phyloP scores from a whole-genome alignment of 352 stramenopile genomes.

The Pythium rishiriense region DNA sequence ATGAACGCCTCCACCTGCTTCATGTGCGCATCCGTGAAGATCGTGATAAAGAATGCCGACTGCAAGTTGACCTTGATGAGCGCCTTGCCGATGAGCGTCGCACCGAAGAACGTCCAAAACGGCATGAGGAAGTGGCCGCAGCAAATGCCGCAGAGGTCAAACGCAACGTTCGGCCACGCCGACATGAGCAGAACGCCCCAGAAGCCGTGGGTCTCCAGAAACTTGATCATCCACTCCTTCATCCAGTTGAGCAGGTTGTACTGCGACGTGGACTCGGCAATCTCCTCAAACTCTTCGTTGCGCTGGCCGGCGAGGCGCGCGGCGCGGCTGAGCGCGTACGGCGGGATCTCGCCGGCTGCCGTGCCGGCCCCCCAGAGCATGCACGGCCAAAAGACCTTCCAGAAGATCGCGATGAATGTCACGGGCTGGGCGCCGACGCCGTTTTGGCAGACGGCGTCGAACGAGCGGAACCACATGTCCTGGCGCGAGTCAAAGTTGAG shows the following conservation, averaged over 20 bases:
- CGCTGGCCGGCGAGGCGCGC: slow-evolving; percentile 81
- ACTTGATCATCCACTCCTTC: slow-evolving; percentile 93
- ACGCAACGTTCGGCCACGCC: slow-evolving; percentile 94
- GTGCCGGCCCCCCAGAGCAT: slow-evolving; percentile 94
- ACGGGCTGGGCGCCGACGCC: slow-evolving; percentile 46
- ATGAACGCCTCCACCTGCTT: slow-evolving; percentile 87
- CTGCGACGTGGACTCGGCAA: slow-evolving; percentile 75
- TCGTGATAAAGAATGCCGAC: slow-evolving; percentile 90
- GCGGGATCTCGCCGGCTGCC: slow-evolving; percentile 92
- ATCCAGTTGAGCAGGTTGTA: slow-evolving; percentile 90
- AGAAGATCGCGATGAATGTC: slow-evolving; percentile 87
- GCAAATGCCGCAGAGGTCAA: slow-evolving; percentile 94
- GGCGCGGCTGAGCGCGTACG: slow-evolving; percentile 91
- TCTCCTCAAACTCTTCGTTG: slow-evolving; percentile 91
- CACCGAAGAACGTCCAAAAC: slow-evolving; percentile 95
- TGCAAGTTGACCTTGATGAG: slow-evolving; percentile 92
- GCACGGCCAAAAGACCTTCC: slow-evolving; percentile 88
- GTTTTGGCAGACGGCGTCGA: slow-evolving; percentile 65
- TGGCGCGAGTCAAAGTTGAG: slow-evolving; percentile 85
- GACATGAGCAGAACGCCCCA: slow-evolving; percentile 93
- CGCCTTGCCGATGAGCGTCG: slow-evolving; percentile 93
- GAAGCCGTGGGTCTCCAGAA: slow-evolving; percentile 92
- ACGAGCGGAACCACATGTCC: slow-evolving; percentile 91
- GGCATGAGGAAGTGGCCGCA: slow-evolving; percentile 94
- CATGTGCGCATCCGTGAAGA: slow-evolving; percentile 87